Base-by-base conservation (phyloP, 352 stramenopile genomes). In the Ophiocytium majus region DNA sequence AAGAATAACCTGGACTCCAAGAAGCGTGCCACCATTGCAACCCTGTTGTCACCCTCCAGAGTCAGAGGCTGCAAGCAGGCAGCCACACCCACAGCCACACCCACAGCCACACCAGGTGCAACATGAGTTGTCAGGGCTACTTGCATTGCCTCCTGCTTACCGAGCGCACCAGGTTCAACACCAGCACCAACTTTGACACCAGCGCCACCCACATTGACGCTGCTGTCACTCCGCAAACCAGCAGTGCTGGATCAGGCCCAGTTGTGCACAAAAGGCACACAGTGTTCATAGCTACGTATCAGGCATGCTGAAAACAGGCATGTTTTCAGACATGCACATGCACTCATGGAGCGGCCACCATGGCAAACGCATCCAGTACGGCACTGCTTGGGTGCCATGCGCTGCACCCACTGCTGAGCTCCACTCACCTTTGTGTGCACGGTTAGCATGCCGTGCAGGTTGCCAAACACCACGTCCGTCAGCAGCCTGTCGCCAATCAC, bases 381-480 rank as follows among this genome's bases (percentile, higher is more conserved):
- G 23, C 28, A 23, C 23, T 71, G 23, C 28, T 28, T 23, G 28
- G 57, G 23, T 23, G 57, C 19, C 19, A 71, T 23, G 28, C 57
- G 57, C 28, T 71, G 28, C 23, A 71, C 23, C 28, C 19, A 23
- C 28, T 28, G 28, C 23, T 71, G 23, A 23, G 28, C 23, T 23
- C 23, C 57, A 23, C 35, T 78, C 35, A 83, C 66, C 82, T 97
- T 90, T 0, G 93, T 98, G 64, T 98, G 95, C 80, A 99, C 94
- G n/a, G 96, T 98, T 34, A 98, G 90, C 89, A 98, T 94, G 1
- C 96, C 95, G 89, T 98, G 92, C 0, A 98, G 90, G 88, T 99
- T 99, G 34, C 96, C 97, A 90, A 98, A 98, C 14, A 99, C 92
- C 66, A 98, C 92, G 91, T 99, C 97, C 0, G 96, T 99, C 74